These are phyloP conservation scores for Suillus subaureus DNA, from an alignment of 768 basidiomycete species.

Conservation along the genomic window DNA sequence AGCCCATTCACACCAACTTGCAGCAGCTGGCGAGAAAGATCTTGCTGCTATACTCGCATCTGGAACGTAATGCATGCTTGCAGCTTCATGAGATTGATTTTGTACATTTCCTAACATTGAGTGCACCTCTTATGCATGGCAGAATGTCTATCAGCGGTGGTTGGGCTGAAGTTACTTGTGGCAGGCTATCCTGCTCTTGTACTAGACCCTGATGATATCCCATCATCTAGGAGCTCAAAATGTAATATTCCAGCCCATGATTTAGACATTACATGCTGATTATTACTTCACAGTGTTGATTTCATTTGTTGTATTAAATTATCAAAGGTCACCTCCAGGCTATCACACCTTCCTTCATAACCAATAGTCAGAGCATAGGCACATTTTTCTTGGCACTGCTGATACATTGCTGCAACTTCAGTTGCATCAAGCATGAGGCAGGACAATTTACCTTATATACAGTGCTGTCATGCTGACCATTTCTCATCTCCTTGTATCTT, in stretches of 20 bases:
- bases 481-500: too few relatives aligned
- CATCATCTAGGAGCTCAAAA: neutral
- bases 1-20: constrained; percentile 81
- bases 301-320: neutral
- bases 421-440: too few relatives aligned
- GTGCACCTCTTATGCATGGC: neutral
- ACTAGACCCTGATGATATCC: neutral
- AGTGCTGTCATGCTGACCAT: too few relatives aligned
- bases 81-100: constrained; percentile 1
- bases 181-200: neutral
- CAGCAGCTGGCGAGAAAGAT: constrained; percentile 85
- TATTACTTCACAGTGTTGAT: neutral
- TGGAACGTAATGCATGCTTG: constrained; percentile 23
- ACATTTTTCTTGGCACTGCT: too few relatives aligned
- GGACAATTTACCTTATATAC: too few relatives aligned
- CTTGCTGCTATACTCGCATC: constrained; percentile 66
- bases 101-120: constrained; percentile 7
- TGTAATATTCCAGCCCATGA: neutral
- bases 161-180: neutral
- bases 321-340: neutral
- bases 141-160: neutral
- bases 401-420: too few relatives aligned
- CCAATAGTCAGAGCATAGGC: neutral
- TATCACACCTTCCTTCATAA: neutral
- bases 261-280: neutral